Evolutionary conservation across 768 basidiomycete genomes (phyloP).

Genomic region (Porpolomopsis calyptriformis): DNA sequence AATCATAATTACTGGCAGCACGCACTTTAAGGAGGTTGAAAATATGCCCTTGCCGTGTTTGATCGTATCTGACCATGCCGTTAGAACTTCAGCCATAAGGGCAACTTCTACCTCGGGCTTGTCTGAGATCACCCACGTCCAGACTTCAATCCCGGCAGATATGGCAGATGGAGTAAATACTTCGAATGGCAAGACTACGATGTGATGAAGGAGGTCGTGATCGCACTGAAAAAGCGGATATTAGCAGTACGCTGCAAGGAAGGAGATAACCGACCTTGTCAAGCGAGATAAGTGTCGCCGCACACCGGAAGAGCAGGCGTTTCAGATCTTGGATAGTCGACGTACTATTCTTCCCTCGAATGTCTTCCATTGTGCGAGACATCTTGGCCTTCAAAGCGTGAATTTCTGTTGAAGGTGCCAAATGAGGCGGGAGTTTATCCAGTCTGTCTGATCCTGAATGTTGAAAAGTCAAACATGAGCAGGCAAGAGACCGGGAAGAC

Average conservation of each 20-base stretch:
- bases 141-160: constrained; percentile 81
- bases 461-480: constrained; percentile 1
- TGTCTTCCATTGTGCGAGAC: constrained; percentile 51
- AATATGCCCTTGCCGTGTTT: constrained; percentile 74
- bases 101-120: constrained; percentile 73
- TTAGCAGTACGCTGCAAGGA: neutral
- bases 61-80: constrained; percentile 82
- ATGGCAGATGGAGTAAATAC: constrained; percentile 82
- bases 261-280: constrained; percentile 35
- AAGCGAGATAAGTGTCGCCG: constrained; percentile 65
- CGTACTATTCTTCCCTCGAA: constrained; percentile 60
- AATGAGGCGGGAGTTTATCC: constrained; percentile 49
- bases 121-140: constrained; percentile 93
- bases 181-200: constrained; percentile 82
- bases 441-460: constrained; percentile 44
- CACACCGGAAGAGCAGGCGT: constrained; percentile 77
- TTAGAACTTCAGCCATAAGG: constrained; percentile 74
- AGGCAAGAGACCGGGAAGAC: neutral
- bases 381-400: constrained; percentile 58
- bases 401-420: constrained; percentile 52
- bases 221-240: constrained; percentile 47
- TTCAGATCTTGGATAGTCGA: constrained; percentile 76
- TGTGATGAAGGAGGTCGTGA: constrained; percentile 72
- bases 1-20: constrained; percentile 5
- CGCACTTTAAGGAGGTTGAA: constrained; percentile 70